A percentile compares a stretch with the other conserved stretches of the same genome.
phyloP scores from a whole-genome alignment of 768 basidiomycete genomes.

The Calocera viscosa region DNA sequence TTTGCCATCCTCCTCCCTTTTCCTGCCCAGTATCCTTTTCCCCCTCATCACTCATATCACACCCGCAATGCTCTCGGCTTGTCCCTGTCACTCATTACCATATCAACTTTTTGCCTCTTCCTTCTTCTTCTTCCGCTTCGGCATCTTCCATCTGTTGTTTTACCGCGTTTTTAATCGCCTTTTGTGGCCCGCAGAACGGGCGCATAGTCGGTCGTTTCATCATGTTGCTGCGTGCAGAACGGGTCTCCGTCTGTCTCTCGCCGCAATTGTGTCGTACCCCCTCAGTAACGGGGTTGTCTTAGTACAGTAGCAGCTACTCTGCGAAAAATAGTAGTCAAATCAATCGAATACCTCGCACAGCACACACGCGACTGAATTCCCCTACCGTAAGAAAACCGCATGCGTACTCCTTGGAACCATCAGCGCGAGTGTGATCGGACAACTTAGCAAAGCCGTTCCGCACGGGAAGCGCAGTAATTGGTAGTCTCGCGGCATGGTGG shows the following conservation, averaged over 20 bases:
- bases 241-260: neutral
- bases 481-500: too few species aligned
- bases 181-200: neutral
- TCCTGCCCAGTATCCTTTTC: too few species aligned
- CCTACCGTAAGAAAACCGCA: neutral
- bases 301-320: neutral
- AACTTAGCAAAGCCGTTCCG: too few species aligned
- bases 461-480: too few species aligned
- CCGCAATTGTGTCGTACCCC: neutral
- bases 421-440: too few species aligned
- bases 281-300: neutral
- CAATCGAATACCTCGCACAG: neutral
- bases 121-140: neutral
- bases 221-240: neutral
- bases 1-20: too few species aligned
- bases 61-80: neutral
- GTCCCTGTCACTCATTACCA: conserved; percentile 2
- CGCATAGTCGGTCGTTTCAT: conserved; percentile 3
- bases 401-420: too few species aligned
- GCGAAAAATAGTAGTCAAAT: neutral
- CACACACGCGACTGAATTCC: neutral
- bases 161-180: neutral
- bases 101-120: neutral
- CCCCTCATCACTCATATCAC: neutral
- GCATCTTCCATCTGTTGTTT: neutral